phyloP scores from a whole-genome alignment of 2,329 filamentous ascomycete genomes.

The Paracoccidioides brasiliensis region DNA sequence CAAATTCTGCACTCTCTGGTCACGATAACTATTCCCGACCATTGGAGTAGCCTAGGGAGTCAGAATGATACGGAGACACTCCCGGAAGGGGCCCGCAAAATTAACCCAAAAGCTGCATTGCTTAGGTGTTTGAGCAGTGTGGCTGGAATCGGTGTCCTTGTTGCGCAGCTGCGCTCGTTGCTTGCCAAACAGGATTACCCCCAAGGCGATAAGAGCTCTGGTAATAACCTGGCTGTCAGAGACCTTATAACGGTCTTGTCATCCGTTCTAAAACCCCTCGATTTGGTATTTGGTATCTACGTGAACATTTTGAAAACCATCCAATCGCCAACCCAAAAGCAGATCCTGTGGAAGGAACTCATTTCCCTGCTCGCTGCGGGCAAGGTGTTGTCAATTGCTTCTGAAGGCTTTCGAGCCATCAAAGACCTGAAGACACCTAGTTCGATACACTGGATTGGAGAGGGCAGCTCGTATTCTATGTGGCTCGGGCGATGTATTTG shows the following conservation, averaged over 20 bases:
- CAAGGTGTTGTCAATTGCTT: conserved; percentile 43
- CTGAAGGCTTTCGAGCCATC: conserved; percentile 39
- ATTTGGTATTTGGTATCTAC: conserved; percentile 34
- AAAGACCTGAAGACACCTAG: conserved; percentile 17
- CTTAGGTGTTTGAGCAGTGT: conserved; percentile 57
- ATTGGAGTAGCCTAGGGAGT: conserved; percentile 53
- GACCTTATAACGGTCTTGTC: conserved; percentile 27
- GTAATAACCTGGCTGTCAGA: conserved; percentile 20
- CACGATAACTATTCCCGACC: conserved; percentile 62
- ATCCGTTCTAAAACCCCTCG: conserved; percentile 31
- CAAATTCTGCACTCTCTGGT: conserved; percentile 66
- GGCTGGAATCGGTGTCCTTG: conserved; percentile 62
- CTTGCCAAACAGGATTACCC: conserved; percentile 25
- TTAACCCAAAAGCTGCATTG: conserved; percentile 35
- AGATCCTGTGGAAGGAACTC: conserved; percentile 51
- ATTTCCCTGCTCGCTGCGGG: conserved; percentile 47
- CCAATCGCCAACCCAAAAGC: conserved; percentile 32
- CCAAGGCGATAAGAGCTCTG: conserved; percentile 23
- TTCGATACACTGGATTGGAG: conserved; percentile 46
- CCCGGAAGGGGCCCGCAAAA: conserved; percentile 6
- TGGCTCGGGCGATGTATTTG: conserved; percentile 61
- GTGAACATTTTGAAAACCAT: conserved; percentile 30
- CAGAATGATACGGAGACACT: conserved; percentile 25
- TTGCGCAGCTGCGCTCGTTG: conserved; percentile 54
- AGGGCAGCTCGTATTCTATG: conserved; percentile 49